Evolutionary conservation across 2,329 filamentous ascomycete genomes (phyloP).

Genomic region (Teratosphaeriaceae sp.): DNA sequence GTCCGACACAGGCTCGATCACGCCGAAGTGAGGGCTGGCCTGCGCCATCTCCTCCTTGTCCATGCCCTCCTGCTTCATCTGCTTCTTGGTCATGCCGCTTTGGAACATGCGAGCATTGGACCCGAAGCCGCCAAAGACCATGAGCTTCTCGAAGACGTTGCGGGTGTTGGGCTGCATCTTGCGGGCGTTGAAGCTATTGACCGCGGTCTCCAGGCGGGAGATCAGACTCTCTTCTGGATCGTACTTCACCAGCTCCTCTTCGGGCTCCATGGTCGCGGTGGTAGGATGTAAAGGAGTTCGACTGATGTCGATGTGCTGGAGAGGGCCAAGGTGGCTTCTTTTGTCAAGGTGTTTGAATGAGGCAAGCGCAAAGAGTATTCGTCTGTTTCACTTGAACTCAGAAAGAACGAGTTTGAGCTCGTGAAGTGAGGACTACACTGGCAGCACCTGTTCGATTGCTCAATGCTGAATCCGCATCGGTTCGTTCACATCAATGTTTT

Average conservation of each 20-base stretch:
- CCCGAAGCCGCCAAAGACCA: slow-evolving; percentile 76
- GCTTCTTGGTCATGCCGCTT: slow-evolving; percentile 31
- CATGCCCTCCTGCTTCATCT: slow-evolving; percentile 30
- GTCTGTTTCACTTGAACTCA: too few relatives aligned
- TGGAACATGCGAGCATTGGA: slow-evolving; percentile 55
- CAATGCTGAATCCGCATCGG: too few relatives aligned
- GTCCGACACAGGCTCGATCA: slow-evolving; percentile 41
- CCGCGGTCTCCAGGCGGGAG: slow-evolving; percentile 76
- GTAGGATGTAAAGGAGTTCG: too few relatives aligned
- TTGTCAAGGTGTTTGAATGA: too few relatives aligned
- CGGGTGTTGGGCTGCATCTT: slow-evolving; percentile 60
- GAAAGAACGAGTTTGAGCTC: too few relatives aligned
- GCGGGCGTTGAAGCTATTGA: slow-evolving; percentile 72
- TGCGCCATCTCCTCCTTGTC: slow-evolving; percentile 54
- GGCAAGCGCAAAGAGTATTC: too few relatives aligned
- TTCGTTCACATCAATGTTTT: too few relatives aligned
- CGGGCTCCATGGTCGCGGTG: slow-evolving; percentile 56
- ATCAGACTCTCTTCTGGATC: slow-evolving; percentile 38
- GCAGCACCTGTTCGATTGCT: too few relatives aligned
- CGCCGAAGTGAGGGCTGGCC: slow-evolving; percentile 41
- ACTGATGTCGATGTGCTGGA: too few relatives aligned
- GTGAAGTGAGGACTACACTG: too few relatives aligned
- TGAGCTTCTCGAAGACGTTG: slow-evolving; percentile 69
- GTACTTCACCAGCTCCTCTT: slow-evolving; percentile 65
- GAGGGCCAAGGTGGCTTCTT: too few relatives aligned